These are phyloP conservation scores for Lepidium didymum DNA, from an alignment of 345 rosid species.

Conservation along the genomic window DNA sequence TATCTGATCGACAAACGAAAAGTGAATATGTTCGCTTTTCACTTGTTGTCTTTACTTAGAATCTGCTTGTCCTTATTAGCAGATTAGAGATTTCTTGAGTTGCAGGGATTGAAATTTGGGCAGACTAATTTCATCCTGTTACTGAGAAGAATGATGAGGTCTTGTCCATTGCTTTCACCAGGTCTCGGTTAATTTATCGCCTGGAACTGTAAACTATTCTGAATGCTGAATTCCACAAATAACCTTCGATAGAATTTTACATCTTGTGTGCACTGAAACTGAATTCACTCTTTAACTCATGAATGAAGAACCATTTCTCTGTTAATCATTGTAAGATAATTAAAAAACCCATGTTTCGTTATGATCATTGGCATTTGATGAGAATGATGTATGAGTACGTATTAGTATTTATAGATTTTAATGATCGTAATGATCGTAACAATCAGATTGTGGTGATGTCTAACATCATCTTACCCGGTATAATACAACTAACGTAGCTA, in stretches of 20 bases:
- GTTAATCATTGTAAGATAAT: background rate
- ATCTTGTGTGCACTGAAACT: background rate
- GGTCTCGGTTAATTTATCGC: conserved; percentile 5
- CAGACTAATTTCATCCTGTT: background rate
- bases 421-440: too few species aligned
- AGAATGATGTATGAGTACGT: background rate
- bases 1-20: conserved; percentile 16
- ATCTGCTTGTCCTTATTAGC: conserved; percentile 9
- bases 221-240: background rate
- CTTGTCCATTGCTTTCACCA: background rate
- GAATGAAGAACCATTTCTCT: conserved; percentile 18
- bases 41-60: conserved; percentile 25
- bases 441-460: too few species aligned
- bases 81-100: conserved; percentile 19
- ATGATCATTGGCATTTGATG: background rate
- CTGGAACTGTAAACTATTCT: conserved; percentile 5
- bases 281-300: background rate
- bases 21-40: conserved; percentile 6
- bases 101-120: conserved; percentile 5
- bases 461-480: background rate
- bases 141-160: conserved; percentile 7
- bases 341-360: too few species aligned
- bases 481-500: background rate
- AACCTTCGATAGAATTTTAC: background rate
- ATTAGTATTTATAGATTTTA: too few species aligned